Evolutionary conservation across 2,329 filamentous ascomycete species (phyloP), one percentile per base, ranked within the genome.

Genomic region (Epichloe gansuensis): DNA sequence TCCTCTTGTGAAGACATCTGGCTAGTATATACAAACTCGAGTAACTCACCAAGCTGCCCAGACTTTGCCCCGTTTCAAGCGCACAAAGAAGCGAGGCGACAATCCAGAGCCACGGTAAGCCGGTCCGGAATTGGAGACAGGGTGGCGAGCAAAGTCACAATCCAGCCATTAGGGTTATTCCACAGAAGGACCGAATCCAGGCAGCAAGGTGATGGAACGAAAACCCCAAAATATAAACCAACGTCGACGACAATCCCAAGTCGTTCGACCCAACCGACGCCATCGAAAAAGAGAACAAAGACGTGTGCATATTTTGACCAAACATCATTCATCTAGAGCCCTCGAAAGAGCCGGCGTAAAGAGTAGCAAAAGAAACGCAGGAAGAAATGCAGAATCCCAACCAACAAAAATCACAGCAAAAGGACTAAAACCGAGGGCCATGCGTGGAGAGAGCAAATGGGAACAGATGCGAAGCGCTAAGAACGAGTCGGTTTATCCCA

Each of bases 11-110:
- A 66, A 69, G 57, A 61, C 60, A 65, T 63, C 69, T 72, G 69
- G 69, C 66, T 67, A 67, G 69, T 74, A 76, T 75, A 72, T 76
- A 76, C 74, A 77, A 70, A 71, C 70, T 70, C 67, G 65, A 65
- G 66, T 62, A 61, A 71, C 74, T 76, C 69, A 76, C 74, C 74
- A 73, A 70, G 73, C 74, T 77, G 74, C 74, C 75, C 72, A 65
- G 72, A 71, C 65, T 62, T 64, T 62, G 63, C 65, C 67, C 59
- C 58, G 60, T 57, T 58, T 45, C 4, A 31, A 25, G 12, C 44
- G 37, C 44, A 48, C 63, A 58, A 17, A 53, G 48, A 38, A 37
- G 34, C 38, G 6, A 34, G 49, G 51, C 28, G 64, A 58, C 58
- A 57, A 54, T 54, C 44, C 56, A 56, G 53, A 51, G 42, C 46